phyloP scores from a whole-genome alignment of 805 yeast species.

The Yarrowia divulgata region DNA sequence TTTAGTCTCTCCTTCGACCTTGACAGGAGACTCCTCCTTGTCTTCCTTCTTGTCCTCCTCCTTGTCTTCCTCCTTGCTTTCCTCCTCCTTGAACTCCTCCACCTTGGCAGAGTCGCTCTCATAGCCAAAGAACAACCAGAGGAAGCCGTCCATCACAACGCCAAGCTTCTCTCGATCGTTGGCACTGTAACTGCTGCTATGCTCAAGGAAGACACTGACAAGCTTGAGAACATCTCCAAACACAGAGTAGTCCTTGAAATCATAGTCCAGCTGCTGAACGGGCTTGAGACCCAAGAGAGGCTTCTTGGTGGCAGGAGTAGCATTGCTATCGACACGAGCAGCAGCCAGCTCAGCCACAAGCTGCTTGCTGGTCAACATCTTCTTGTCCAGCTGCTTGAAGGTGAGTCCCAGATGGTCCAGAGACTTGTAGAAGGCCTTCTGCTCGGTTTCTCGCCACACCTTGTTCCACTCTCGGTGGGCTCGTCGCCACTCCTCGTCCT shows the following conservation, averaged over 20 bases:
- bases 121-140: constrained; percentile 69
- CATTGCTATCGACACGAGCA: constrained; percentile 80
- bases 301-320: constrained; percentile 65
- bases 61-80: background rate
- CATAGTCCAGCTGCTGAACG: constrained; percentile 74
- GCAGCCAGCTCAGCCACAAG: constrained; percentile 90
- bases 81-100: constrained; percentile 21
- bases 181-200: constrained; percentile 73
- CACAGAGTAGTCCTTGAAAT: constrained; percentile 69
- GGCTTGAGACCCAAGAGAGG: constrained; percentile 87
- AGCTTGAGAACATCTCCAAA: constrained; percentile 76
- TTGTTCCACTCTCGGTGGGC: constrained; percentile 99
- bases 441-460: constrained; percentile 98
- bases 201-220: constrained; percentile 68
- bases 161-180: constrained; percentile 80
- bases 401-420: constrained; percentile 95
- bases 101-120: background rate
- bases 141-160: constrained; percentile 72
- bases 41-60: background rate
- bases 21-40: constrained; percentile 5
- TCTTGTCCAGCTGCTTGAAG: constrained; percentile 96
- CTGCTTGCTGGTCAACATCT: constrained; percentile 86
- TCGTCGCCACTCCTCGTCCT: constrained; percentile 98
- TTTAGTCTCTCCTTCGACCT: constrained; percentile 13
- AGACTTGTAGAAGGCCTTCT: constrained; percentile 90